Conservation (phyloP, 2,329 filamentous ascomycete species). For the Blastomyces parvus region DNA sequence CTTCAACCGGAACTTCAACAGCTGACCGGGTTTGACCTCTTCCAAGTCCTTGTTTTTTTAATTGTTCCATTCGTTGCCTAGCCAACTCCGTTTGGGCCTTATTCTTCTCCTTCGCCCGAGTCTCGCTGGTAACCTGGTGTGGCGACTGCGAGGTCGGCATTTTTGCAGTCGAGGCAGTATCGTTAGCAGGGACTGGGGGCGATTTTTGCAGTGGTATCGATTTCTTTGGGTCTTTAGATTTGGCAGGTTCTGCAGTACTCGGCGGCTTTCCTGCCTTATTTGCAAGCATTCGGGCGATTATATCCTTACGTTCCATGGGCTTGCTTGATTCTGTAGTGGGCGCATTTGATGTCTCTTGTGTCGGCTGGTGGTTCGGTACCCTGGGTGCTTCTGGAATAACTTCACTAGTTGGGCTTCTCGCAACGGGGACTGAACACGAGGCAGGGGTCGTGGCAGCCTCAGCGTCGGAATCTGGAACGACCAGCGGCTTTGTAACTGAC, state of each 20-base stretch:
- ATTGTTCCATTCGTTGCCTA: constrained; percentile 66
- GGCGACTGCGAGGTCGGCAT: constrained; percentile 9
- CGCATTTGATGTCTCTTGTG: neutral
- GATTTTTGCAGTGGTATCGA: neutral
- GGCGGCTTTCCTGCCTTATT: constrained; percentile 53
- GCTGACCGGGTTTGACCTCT: constrained; percentile 28
- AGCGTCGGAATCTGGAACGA: neutral
- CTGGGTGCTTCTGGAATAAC: constrained; percentile 13
- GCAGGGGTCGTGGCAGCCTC: neutral
- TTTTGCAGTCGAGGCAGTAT: constrained; percentile 20
- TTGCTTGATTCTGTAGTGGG: constrained; percentile 22
- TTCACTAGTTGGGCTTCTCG: constrained; percentile 12
- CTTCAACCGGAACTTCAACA: constrained; percentile 2
- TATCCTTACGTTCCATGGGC: constrained; percentile 60
- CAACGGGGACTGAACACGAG: neutral
- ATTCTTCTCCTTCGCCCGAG: constrained; percentile 36
- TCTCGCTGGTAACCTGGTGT: constrained; percentile 14
- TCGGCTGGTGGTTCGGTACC: constrained; percentile 4
- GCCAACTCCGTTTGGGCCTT: constrained; percentile 66
- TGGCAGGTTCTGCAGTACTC: neutral
- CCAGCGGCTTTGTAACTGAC: constrained; percentile 62
- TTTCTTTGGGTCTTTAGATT: constrained; percentile 9
- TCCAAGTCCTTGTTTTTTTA: constrained; percentile 47
- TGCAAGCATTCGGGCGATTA: constrained; percentile 67
- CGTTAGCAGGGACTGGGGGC: constrained; percentile 11